Conservation (phyloP, 805 yeast genomes). For the Jamesozyma piceae region DNA sequence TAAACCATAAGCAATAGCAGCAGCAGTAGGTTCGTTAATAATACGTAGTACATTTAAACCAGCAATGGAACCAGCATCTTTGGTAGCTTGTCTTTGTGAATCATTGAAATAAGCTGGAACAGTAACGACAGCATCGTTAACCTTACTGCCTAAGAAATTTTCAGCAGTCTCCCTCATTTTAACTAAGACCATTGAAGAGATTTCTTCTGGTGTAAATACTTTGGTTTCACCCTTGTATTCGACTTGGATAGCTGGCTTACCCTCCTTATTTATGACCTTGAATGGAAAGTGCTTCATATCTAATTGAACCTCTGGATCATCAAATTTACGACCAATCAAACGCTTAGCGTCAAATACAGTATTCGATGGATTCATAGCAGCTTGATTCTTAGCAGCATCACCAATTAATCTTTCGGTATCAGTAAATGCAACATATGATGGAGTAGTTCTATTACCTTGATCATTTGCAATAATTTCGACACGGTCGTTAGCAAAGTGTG, state of each 20-base stretch:
- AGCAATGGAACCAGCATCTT: conserved; percentile 93
- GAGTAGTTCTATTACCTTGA: conserved; percentile 97
- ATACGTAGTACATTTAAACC: conserved; percentile 90
- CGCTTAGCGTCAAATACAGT: conserved; percentile 90
- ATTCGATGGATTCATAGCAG: conserved; percentile 85
- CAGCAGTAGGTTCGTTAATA: conserved; percentile 96
- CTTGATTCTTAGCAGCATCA: conserved; percentile 90
- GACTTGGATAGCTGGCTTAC: conserved; percentile 75
- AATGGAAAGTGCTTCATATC: conserved; percentile 85
- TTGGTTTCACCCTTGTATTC: conserved; percentile 79
- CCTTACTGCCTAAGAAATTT: conserved; percentile 69
- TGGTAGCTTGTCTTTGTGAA: conserved; percentile 96
- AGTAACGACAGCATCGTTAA: conserved; percentile 86
- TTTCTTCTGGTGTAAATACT: conserved; percentile 87
- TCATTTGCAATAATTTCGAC: conserved; percentile 96
- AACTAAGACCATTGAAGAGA: conserved; percentile 82
- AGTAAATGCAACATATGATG: conserved; percentile 91
- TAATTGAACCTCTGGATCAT: conserved; percentile 66
- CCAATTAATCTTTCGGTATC: conserved; percentile 50
- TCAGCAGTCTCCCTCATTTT: conserved; percentile 92
- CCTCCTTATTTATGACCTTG: conserved; percentile 60
- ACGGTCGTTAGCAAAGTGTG: conserved; percentile 82
- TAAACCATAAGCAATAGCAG: conserved; percentile 94
- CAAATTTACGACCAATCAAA: conserved; percentile 81
- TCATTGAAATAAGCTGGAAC: conserved; percentile 97